Evolutionary conservation across 768 basidiomycete genomes (phyloP).

Genomic region (Suillus subluteus): DNA sequence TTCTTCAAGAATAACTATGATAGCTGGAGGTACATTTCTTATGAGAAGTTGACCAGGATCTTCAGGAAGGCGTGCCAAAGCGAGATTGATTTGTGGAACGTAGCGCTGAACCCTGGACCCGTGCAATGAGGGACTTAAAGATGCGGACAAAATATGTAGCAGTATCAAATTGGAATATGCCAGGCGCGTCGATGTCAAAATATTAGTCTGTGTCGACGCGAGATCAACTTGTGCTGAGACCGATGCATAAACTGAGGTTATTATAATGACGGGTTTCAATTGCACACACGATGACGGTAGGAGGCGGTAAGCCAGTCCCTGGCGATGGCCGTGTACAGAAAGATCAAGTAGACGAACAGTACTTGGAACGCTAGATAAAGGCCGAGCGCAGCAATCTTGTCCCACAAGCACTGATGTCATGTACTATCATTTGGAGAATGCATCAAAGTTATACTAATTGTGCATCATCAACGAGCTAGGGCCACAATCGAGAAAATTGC

Average conservation of each 20-base stretch:
- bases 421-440: too few species aligned
- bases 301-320: neutral
- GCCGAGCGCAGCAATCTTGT: too few species aligned
- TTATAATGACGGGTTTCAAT: neutral
- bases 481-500: too few species aligned
- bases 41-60: neutral
- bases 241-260: neutral
- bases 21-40: neutral
- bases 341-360: neutral
- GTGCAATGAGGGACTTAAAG: neutral
- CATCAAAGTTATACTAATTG: too few species aligned
- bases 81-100: constrained; percentile 6
- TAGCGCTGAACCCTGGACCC: neutral
- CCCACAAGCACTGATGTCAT: too few species aligned
- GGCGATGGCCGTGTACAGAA: neutral
- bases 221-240: neutral
- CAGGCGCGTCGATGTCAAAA: neutral
- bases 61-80: constrained; percentile 3
- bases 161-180: neutral
- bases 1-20: constrained; percentile 8
- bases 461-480: too few species aligned
- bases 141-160: neutral
- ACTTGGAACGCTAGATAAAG: neutral
- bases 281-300: neutral
- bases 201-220: neutral